These are phyloP conservation scores for Sugiyamaella lignohabitans DNA, from an alignment of 805 yeast species.

Conservation along the genomic window DNA sequence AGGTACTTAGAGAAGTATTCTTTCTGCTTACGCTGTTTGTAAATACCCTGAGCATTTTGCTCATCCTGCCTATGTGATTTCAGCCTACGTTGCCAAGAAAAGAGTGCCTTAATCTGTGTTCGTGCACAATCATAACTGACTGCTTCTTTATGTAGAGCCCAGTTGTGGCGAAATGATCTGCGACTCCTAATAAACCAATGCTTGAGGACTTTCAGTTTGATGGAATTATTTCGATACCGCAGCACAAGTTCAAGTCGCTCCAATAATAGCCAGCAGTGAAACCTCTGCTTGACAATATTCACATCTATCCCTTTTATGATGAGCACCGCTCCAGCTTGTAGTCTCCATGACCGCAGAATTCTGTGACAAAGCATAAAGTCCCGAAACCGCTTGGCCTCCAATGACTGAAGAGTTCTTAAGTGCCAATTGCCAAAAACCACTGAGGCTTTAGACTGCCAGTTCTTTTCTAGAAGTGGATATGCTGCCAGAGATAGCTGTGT, in stretches of 20 bases:
- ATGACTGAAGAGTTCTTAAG: neutral
- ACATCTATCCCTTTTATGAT: neutral
- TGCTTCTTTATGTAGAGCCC: slow-evolving; percentile 3
- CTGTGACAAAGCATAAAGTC: slow-evolving; percentile 10
- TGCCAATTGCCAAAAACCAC: neutral
- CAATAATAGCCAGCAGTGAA: slow-evolving; percentile 10
- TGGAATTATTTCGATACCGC: slow-evolving; percentile 3
- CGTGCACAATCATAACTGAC: neutral
- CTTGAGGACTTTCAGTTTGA: neutral
- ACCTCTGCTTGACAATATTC: slow-evolving; percentile 1
- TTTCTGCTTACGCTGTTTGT: neutral
- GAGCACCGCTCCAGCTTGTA: neutral
- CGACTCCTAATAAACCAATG: slow-evolving; percentile 8
- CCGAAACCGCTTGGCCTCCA: slow-evolving; percentile 16
- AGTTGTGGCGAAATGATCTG: neutral
- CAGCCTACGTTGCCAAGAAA: neutral
- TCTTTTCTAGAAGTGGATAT: neutral
- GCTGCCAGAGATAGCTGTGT: neutral
- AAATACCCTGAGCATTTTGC: neutral
- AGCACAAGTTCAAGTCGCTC: slow-evolving; percentile 7
- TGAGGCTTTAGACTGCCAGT: neutral
- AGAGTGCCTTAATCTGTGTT: neutral
- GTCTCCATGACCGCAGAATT: slow-evolving; percentile 14
- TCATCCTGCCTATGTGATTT: neutral
- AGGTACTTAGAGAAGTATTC: neutral